Conservation (phyloP, 306 rosid species). For the Quillaja saponaria region DNA sequence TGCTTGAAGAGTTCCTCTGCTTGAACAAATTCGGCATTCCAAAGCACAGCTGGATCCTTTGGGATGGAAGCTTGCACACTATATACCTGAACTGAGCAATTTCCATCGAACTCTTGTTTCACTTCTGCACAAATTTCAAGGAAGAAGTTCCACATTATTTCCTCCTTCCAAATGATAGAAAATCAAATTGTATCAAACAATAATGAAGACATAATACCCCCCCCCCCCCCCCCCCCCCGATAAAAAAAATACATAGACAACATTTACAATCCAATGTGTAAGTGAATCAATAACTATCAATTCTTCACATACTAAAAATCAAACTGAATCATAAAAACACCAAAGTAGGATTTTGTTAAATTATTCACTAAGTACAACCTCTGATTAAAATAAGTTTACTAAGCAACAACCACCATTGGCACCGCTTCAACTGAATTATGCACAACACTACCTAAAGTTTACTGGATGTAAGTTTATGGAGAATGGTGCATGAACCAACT, state of each 20-base stretch:
- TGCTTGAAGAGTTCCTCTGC: conserved; percentile 90
- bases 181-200: conserved; percentile 21
- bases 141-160: conserved; percentile 17
- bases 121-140: conserved; percentile 64
- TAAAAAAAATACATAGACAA: background rate
- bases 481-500: background rate
- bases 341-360: conserved; percentile 8
- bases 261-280: conserved; percentile 1
- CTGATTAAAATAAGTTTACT: too few relatives aligned
- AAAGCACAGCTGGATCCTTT: conserved; percentile 84
- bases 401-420: background rate
- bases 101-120: conserved; percentile 71
- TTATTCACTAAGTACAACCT: conserved; percentile 5
- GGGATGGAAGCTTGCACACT: conserved; percentile 93
- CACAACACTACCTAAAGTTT: background rate
- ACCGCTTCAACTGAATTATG: conserved; percentile 5
- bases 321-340: background rate
- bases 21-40: conserved; percentile 94
- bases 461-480: background rate
- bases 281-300: conserved; percentile 7
- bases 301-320: conserved; percentile 6
- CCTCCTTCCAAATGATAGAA: conserved; percentile 23
- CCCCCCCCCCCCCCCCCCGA: too few relatives aligned
- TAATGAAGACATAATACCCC: background rate
- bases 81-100: conserved; percentile 82